A percentile compares a stretch with the other conserved stretches of the same genome.
Evolutionary conservation across 768 basidiomycete genomes (phyloP).

Genomic region (Calocera viscosa): DNA sequence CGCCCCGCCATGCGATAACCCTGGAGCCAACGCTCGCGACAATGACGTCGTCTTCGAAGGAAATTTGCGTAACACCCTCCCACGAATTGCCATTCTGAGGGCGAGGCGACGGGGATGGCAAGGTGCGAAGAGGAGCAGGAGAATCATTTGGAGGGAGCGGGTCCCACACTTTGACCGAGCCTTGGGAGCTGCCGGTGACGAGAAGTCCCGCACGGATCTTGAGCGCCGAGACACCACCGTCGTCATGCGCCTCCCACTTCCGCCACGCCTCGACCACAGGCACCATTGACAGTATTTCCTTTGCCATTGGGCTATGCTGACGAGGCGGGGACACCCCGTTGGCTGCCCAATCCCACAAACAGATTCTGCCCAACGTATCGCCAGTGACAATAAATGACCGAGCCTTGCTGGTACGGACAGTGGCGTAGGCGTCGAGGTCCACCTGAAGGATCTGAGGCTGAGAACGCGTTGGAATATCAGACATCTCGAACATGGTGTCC

Average conservation of each 20-base stretch:
- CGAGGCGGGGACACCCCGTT: conserved; percentile 8
- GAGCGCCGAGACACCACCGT: conserved; percentile 52
- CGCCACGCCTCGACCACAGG: conserved; percentile 18
- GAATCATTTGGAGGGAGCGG: conserved; percentile 33
- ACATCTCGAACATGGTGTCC: conserved; percentile 1
- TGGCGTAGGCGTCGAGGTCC: neutral
- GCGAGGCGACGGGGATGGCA: conserved; percentile 34
- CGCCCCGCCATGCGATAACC: conserved; percentile 58
- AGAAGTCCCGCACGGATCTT: conserved; percentile 48
- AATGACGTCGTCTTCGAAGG: conserved; percentile 46
- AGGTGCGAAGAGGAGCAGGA: conserved; percentile 43
- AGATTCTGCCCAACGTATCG: conserved; percentile 51
- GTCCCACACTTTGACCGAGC: conserved; percentile 52
- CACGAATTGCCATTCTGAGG: conserved; percentile 27
- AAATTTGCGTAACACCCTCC: conserved; percentile 42
- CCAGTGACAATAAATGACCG: conserved; percentile 46
- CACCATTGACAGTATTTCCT: neutral
- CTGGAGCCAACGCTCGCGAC: conserved; percentile 48
- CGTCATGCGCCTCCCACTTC: conserved; percentile 51
- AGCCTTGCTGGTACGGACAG: neutral
- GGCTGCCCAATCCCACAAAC: conserved; percentile 42
- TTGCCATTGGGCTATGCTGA: conserved; percentile 10
- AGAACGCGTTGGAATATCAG: neutral
- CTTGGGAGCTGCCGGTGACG: conserved; percentile 52
- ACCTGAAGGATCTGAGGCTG: neutral